A percentile compares a stretch with the other conserved stretches of the same genome.
Evolutionary conservation across 306 rosid species (phyloP).

Genomic region (Sesbania bispinosa): DNA sequence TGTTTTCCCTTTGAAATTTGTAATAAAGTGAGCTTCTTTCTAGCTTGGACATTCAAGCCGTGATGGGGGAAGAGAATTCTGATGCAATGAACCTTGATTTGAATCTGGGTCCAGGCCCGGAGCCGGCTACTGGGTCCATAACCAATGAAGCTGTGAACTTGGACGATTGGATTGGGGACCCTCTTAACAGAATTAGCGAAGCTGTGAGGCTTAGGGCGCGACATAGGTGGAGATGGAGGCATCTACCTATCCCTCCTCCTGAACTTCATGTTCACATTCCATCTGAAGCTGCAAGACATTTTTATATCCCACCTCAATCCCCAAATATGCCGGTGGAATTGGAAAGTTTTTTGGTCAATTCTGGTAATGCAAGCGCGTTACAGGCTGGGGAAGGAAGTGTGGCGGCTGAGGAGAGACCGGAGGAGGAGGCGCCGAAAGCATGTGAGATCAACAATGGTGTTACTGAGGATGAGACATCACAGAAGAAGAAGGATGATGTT

Average conservation of each 20-base stretch:
- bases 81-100: conserved; percentile 93
- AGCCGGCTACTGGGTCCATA: conserved; percentile 37
- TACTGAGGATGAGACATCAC: conserved; percentile 47
- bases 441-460: conserved; percentile 67
- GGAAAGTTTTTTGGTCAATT: conserved; percentile 62
- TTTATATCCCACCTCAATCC: conserved; percentile 40
- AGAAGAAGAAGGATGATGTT: conserved; percentile 60
- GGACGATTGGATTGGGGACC: conserved; percentile 57
- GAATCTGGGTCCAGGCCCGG: conserved; percentile 90
- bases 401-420: conserved; percentile 64
- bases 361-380: conserved; percentile 49
- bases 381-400: conserved; percentile 93
- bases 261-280: conserved; percentile 36
- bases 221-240: conserved; percentile 69
- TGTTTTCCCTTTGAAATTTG: conserved; percentile 9
- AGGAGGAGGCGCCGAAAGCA: conserved; percentile 48
- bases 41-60: conserved; percentile 20
- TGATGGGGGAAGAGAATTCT: conserved; percentile 80
- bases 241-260: conserved; percentile 20
- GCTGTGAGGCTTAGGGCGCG: conserved; percentile 52
- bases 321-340: conserved; percentile 52
- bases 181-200: conserved; percentile 51
- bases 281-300: conserved; percentile 31
- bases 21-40: conserved; percentile 26
- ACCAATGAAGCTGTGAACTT: conserved; percentile 47